Evolutionary conservation across 352 stramenopile genomes (phyloP).

Genomic region (Phytophthora megakarya): DNA sequence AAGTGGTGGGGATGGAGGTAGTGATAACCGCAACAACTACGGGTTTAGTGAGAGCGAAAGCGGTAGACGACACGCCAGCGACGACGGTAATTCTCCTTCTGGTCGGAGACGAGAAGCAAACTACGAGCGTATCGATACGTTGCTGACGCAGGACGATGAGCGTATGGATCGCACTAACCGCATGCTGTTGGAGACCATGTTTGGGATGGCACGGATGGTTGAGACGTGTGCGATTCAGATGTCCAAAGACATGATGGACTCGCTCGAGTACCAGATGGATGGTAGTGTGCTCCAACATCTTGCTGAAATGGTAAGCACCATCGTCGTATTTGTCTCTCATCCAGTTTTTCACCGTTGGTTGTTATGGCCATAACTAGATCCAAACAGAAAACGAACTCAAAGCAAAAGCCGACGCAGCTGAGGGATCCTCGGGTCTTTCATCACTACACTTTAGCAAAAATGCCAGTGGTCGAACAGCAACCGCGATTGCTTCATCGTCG

Average conservation of each 20-base stretch:
- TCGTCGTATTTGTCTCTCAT: not conserved
- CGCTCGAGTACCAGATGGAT: constrained; percentile 77
- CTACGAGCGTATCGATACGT: constrained; percentile 63
- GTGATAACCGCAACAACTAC: constrained; percentile 6
- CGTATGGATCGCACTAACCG: constrained; percentile 70
- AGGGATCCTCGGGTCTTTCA: constrained; percentile 11
- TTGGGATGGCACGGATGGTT: constrained; percentile 86
- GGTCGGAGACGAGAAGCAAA: constrained; percentile 36
- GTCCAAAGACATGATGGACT: constrained; percentile 83
- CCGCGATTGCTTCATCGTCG: constrained; percentile 29
- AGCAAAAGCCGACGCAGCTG: constrained; percentile 40
- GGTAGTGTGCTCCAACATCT: constrained; percentile 63
- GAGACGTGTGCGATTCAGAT: constrained; percentile 85
- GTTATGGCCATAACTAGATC: constrained; percentile 28
- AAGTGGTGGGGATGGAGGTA: constrained; percentile 12
- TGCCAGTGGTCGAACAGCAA: constrained; percentile 18
- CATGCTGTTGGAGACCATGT: constrained; percentile 83
- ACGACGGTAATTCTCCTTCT: constrained; percentile 1
- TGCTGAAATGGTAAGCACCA: constrained; percentile 53
- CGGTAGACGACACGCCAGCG: constrained; percentile 1
- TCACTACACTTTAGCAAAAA: constrained; percentile 29
- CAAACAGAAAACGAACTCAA: constrained; percentile 68
- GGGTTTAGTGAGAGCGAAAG: constrained; percentile 11
- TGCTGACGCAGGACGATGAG: constrained; percentile 56
- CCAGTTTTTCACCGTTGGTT: not conserved